Percentiles rank a stretch among this genome's conserved stretches.
Conservation (phyloP, 768 basidiomycete species). For the Trametopsis cervina region DNA sequence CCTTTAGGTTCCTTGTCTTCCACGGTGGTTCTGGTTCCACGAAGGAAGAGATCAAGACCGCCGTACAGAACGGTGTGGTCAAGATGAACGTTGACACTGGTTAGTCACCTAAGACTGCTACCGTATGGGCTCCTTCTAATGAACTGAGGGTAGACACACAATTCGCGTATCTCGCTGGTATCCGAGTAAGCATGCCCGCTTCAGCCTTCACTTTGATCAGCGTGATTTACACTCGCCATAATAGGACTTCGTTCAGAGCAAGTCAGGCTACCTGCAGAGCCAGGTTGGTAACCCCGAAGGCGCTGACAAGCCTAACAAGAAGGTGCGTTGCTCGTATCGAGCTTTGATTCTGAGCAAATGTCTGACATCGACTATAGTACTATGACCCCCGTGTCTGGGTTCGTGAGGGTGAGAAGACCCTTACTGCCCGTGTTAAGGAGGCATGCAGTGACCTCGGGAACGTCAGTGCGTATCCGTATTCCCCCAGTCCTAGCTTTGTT, state of each 20-base stretch:
- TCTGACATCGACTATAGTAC: constrained; percentile 34
- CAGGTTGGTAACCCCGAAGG: constrained; percentile 99
- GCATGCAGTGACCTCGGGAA: constrained; percentile 90
- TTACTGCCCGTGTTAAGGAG: constrained; percentile 79
- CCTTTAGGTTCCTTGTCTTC: constrained; percentile 89
- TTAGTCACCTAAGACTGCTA: no score
- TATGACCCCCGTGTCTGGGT: constrained; percentile 99
- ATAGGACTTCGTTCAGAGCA: constrained; percentile 79
- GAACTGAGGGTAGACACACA: constrained; percentile 54
- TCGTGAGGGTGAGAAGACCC: constrained; percentile 95
- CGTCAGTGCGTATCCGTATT: constrained; percentile 32
- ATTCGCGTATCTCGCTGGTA: constrained; percentile 84
- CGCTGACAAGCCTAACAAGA: constrained; percentile 98
- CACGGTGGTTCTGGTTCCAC: constrained; percentile 98
- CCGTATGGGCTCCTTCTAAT: no score
- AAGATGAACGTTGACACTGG: constrained; percentile 99
- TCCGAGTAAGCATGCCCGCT: constrained; percentile 43
- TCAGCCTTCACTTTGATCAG: background rate
- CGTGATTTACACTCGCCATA: no score
- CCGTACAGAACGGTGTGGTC: constrained; percentile 87
- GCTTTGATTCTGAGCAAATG: background rate
- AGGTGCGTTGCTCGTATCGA: constrained; percentile 37
- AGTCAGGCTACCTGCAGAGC: constrained; percentile 79
- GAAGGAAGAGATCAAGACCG: constrained; percentile 91
- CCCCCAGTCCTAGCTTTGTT: background rate